Evolutionary conservation across 768 basidiomycete species (phyloP).

Genomic region (Mycena epipterygia): DNA sequence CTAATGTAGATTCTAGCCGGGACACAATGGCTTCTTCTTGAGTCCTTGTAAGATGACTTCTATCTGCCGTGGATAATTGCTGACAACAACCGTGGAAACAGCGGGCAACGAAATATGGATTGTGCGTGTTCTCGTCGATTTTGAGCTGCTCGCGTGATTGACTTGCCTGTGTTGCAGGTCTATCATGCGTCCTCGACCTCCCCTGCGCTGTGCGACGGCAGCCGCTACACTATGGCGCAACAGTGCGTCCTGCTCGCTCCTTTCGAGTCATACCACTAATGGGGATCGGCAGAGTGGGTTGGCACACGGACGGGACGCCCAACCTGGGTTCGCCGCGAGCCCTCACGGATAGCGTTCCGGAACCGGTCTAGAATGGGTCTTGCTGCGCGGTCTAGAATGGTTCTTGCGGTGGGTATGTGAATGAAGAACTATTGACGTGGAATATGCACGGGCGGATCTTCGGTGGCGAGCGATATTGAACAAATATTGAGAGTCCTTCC

Average conservation of each 20-base stretch:
- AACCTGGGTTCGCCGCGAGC: slow-evolving; percentile 37
- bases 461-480: background rate
- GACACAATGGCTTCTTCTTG: slow-evolving; percentile 52
- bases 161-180: slow-evolving; percentile 26
- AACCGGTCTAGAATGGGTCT: slow-evolving; percentile 27
- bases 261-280: background rate
- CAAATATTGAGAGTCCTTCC: background rate
- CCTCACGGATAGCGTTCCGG: slow-evolving; percentile 32
- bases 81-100: background rate
- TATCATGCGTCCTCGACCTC: slow-evolving; percentile 18
- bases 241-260: background rate
- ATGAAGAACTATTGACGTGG: too few species aligned
- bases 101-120: slow-evolving; percentile 18
- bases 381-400: background rate
- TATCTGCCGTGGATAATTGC: slow-evolving; percentile 7
- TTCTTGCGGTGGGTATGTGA: too few species aligned
- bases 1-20: slow-evolving; percentile 41
- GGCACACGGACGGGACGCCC: slow-evolving; percentile 42
- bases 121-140: background rate
- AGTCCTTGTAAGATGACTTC: slow-evolving; percentile 43
- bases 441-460: slow-evolving; percentile 1
- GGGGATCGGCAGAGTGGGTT: slow-evolving; percentile 33
- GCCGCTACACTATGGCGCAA: slow-evolving; percentile 26
- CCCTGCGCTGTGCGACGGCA: slow-evolving; percentile 28
- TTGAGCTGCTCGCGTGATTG: background rate